Conservation (phyloP, 2,329 filamentous ascomycete genomes). For the Emergomyces pasteurianus region DNA sequence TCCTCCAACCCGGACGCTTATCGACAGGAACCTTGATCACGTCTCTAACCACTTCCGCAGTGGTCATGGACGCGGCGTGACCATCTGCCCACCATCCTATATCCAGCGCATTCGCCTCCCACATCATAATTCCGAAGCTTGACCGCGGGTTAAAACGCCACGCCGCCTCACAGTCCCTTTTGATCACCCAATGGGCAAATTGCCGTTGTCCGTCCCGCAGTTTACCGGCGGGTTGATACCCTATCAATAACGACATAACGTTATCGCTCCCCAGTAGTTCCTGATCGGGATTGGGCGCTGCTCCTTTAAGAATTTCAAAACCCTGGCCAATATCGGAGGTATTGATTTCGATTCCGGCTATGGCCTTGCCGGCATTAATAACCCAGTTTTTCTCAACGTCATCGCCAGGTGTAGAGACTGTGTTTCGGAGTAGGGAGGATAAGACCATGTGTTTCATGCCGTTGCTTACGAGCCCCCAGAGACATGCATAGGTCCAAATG, state of each 20-base stretch:
- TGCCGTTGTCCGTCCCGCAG: conserved; percentile 18
- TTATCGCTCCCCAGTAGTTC: not conserved
- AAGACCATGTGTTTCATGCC: conserved; percentile 24
- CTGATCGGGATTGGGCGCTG: not conserved
- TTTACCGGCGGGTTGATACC: conserved; percentile 10
- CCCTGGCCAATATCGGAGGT: conserved; percentile 9
- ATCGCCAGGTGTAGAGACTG: conserved; percentile 6
- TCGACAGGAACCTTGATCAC: conserved; percentile 20
- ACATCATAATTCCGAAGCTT: conserved; percentile 23
- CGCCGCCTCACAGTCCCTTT: conserved; percentile 20
- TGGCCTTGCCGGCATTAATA: conserved; percentile 7
- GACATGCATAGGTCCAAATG: conserved; percentile 38
- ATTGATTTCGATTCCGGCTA: conserved; percentile 9
- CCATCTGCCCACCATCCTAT: conserved; percentile 15
- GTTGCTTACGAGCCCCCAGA: conserved; percentile 21
- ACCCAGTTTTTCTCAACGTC: conserved; percentile 2
- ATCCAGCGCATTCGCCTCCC: conserved; percentile 25
- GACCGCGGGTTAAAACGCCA: conserved; percentile 13
- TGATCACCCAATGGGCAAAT: conserved; percentile 17
- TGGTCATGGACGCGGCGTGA: not conserved
- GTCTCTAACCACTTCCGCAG: conserved; percentile 17
- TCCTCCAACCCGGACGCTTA: not conserved
- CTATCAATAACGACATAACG: conserved; percentile 12
- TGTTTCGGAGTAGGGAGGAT: conserved; percentile 20
- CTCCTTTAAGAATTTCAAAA: conserved; percentile 2